Evolutionary conservation across 2,329 filamentous ascomycete genomes (phyloP).

Genomic region (Cladosporium sp.): DNA sequence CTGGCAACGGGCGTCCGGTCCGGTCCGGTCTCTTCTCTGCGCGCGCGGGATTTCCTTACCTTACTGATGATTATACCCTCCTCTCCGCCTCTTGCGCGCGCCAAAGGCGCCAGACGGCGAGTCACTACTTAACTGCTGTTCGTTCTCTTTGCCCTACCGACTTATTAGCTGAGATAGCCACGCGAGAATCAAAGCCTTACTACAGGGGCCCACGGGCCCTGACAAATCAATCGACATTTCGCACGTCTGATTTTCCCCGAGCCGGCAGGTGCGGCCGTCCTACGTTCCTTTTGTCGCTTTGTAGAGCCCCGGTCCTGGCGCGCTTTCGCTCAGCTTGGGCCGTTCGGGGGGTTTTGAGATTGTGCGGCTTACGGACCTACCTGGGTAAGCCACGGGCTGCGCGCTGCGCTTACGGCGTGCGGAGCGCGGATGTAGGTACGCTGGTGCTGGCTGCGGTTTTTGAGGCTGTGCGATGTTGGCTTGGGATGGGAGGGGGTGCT

Average conservation of each 20-base stretch:
- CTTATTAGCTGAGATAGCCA: neutral
- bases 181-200: neutral
- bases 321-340: neutral
- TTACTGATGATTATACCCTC: neutral
- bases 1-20: neutral
- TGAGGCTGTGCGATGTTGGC: no score
- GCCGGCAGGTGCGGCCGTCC: no score
- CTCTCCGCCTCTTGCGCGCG: neutral
- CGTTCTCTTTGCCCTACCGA: neutral
- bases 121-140: neutral
- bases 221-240: conserved; percentile 31
- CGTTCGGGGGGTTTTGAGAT: no score
- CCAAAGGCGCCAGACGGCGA: no score
- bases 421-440: no score
- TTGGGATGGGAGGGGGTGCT: no score
- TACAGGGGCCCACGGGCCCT: conserved; percentile 2
- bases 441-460: neutral
- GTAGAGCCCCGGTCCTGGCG: neutral
- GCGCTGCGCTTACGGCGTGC: no score
- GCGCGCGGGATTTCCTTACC: neutral
- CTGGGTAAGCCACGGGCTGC: no score
- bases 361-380: no score
- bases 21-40: neutral
- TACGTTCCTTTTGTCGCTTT: neutral
- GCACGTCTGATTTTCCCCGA: neutral